Evolutionary conservation across 352 stramenopile species (phyloP).

Genomic region (Phytophthora hibernalis): DNA sequence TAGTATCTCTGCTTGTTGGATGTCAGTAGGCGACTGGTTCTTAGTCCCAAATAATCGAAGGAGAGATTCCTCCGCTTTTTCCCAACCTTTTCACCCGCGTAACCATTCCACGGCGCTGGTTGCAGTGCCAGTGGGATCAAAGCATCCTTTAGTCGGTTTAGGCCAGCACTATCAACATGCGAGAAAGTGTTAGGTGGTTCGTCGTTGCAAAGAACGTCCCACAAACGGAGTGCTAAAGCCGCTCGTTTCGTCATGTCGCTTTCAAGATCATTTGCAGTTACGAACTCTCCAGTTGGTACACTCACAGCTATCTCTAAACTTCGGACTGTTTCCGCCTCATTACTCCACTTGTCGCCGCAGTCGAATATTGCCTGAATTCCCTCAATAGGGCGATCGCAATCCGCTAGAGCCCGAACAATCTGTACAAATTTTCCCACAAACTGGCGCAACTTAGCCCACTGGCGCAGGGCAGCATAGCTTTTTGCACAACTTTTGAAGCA

Average conservation of each 20-base stretch:
- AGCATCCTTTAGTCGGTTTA: conserved; percentile 19
- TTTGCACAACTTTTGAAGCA: conserved; percentile 60
- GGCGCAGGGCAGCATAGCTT: conserved; percentile 50
- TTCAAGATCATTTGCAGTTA: conserved; percentile 2
- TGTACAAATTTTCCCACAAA: conserved; percentile 43
- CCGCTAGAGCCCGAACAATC: conserved; percentile 30
- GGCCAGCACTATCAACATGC: conserved; percentile 2
- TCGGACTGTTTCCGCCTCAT: conserved; percentile 41
- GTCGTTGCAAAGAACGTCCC: conserved; percentile 30
- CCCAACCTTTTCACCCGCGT: conserved; percentile 45
- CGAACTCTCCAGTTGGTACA: neutral
- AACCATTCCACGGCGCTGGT: conserved; percentile 34
- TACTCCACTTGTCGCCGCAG: conserved; percentile 44
- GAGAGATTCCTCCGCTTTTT: conserved; percentile 46
- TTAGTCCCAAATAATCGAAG: conserved; percentile 24
- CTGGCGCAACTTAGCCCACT: conserved; percentile 51
- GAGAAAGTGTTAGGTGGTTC: neutral
- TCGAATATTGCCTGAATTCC: conserved; percentile 41
- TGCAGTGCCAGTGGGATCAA: conserved; percentile 46
- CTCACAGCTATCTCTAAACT: conserved; percentile 29
- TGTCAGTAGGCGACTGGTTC: neutral
- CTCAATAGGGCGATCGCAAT: conserved; percentile 29
- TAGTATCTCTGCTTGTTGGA: neutral
- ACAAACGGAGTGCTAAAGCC: conserved; percentile 33
- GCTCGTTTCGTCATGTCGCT: conserved; percentile 7